phyloP scores from a whole-genome alignment of 202 grass and related monocot genomes.

The Musa balbisiana region DNA sequence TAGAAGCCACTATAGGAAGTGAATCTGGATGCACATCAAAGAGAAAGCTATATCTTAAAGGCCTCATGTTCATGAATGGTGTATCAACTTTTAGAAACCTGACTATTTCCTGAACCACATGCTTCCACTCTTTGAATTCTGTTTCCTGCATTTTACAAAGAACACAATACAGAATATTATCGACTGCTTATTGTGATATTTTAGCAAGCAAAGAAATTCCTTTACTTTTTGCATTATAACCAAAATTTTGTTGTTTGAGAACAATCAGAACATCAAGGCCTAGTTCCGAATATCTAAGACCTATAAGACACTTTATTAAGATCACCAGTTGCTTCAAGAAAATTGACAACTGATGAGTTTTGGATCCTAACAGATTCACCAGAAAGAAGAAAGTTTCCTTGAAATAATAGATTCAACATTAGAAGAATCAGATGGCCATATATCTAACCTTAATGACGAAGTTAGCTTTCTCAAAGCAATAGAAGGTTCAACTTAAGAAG shows the following conservation, averaged over 20 bases:
- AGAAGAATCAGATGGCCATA: not conserved
- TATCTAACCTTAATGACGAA: too few species aligned
- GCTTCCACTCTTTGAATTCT: constrained; percentile 88
- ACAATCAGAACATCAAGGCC: not conserved
- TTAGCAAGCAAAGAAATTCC: not conserved
- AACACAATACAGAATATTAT: not conserved
- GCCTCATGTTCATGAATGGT: constrained; percentile 74
- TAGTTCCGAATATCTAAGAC: not conserved
- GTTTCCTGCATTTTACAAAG: constrained; percentile 38
- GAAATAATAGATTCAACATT: not conserved
- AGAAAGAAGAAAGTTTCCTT: not conserved
- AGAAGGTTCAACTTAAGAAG: not conserved
- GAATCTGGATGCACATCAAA: constrained; percentile 69
- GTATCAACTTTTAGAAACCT: constrained; percentile 85
- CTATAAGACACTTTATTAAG: not conserved
- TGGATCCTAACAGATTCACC: not conserved
- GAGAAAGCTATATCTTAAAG: constrained; percentile 77
- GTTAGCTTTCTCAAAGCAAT: not conserved
- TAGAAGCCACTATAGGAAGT: constrained; percentile 26
- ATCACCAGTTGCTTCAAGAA: not conserved
- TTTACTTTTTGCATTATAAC: not conserved
- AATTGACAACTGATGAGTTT: not conserved
- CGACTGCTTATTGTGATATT: not conserved
- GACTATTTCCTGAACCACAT: constrained; percentile 55
- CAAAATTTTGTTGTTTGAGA: not conserved